Percentiles rank a stretch among this genome's conserved stretches.
Evolutionary conservation across 208 protist genomes (phyloP).

Genomic region (Wallacemonas rigidus): DNA sequence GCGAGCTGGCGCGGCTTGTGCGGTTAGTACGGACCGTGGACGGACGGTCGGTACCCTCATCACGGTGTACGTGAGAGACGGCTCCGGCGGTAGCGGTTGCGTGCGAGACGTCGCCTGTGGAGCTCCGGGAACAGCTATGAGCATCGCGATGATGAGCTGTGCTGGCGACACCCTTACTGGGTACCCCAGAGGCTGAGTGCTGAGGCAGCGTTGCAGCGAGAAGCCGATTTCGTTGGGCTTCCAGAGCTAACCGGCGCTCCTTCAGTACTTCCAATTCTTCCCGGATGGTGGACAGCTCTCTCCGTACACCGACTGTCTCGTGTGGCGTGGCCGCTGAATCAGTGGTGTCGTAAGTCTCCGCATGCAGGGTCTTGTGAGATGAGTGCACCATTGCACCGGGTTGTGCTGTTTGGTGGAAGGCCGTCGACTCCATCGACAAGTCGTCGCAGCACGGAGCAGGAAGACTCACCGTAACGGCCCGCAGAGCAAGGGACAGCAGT

Average conservation of each 20-base stretch:
- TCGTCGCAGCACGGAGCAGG: too few species aligned
- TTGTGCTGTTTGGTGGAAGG: neutral
- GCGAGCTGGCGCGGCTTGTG: neutral
- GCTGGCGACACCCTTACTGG: neutral
- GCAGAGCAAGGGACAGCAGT: too few species aligned
- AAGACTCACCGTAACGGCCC: too few species aligned
- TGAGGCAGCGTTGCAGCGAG: constrained; percentile 28
- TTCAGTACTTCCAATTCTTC: constrained; percentile 58
- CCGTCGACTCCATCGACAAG: neutral
- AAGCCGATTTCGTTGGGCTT: constrained; percentile 47
- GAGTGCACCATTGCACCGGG: neutral
- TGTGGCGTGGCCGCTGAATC: neutral
- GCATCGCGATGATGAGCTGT: neutral
- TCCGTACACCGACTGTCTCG: neutral
- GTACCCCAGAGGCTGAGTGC: neutral
- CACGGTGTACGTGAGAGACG: too few species aligned
- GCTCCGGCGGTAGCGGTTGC: too few species aligned
- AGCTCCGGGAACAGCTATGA: too few species aligned
- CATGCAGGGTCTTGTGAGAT: neutral
- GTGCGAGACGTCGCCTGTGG: too few species aligned
- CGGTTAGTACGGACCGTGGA: neutral
- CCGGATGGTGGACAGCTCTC: constrained; percentile 47
- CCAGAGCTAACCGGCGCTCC: constrained; percentile 47
- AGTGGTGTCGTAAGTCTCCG: neutral
- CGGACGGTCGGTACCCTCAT: too few species aligned